phyloP scores from a whole-genome alignment of 2,329 filamentous ascomycete species.

The Plenodomus lindquistii region DNA sequence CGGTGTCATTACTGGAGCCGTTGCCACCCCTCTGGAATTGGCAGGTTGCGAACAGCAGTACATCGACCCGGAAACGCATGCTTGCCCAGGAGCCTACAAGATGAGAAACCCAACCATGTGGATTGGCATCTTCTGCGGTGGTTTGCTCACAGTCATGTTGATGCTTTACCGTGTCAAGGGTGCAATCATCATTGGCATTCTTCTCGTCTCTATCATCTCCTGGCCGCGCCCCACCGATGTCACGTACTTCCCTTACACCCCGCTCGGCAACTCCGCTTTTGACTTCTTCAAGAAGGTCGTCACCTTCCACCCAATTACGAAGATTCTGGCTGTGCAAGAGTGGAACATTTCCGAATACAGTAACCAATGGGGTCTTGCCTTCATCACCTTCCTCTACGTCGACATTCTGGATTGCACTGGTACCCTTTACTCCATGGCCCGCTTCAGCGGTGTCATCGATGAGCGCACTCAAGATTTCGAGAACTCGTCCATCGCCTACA shows the following conservation, averaged over 20 bases:
- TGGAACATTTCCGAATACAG: slow-evolving; percentile 72
- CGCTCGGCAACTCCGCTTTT: slow-evolving; percentile 70
- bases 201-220: slow-evolving; percentile 84
- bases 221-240: slow-evolving; percentile 79
- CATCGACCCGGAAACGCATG: slow-evolving; percentile 35
- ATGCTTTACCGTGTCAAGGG: slow-evolving; percentile 88
- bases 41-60: slow-evolving; percentile 65
- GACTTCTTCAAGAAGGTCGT: slow-evolving; percentile 89
- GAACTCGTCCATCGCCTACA: slow-evolving; percentile 79
- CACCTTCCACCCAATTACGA: slow-evolving; percentile 76
- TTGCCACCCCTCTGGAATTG: slow-evolving; percentile 70
- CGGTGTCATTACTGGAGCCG: slow-evolving; percentile 72
- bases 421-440: slow-evolving; percentile 87
- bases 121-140: slow-evolving; percentile 86
- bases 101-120: slow-evolving; percentile 85
- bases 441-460: slow-evolving; percentile 79
- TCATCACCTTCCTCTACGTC: slow-evolving; percentile 88
- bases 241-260: slow-evolving; percentile 78
- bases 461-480: slow-evolving; percentile 85
- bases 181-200: slow-evolving; percentile 80
- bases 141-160: slow-evolving; percentile 75
- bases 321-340: slow-evolving; percentile 70
- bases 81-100: slow-evolving; percentile 68
- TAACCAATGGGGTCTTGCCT: slow-evolving; percentile 77
- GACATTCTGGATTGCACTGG: slow-evolving; percentile 87